Percentiles rank a stretch among this genome's conserved stretches.
These are phyloP conservation scores for Kodamaea alishanica DNA, from an alignment of 1,139 yeast genomes.

Conservation along the genomic window DNA sequence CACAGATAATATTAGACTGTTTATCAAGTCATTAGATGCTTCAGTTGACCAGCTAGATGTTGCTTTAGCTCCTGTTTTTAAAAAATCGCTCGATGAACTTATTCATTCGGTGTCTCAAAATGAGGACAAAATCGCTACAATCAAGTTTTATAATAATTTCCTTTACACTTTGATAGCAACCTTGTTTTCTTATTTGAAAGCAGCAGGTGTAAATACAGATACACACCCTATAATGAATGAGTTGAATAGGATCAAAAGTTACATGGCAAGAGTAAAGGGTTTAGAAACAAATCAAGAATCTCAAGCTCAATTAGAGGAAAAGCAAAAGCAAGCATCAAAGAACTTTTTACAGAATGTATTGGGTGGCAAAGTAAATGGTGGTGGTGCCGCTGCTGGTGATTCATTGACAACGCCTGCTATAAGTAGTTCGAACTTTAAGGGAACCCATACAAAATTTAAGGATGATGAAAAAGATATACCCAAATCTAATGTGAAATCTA, in stretches of 20 bases:
- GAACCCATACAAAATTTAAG: constrained; percentile 56
- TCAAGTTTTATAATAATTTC: constrained; percentile 36
- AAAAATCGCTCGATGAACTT: constrained; percentile 33
- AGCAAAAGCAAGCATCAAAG: constrained; percentile 25
- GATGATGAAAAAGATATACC: constrained; percentile 16
- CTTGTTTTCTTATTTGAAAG: constrained; percentile 56
- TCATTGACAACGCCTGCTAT: constrained; percentile 50
- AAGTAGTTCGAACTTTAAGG: constrained; percentile 53
- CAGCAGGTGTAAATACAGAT: constrained; percentile 55
- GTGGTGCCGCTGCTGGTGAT: constrained; percentile 29
- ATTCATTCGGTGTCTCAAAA: constrained; percentile 19
- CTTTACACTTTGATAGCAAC: constrained; percentile 46
- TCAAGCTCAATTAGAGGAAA: constrained; percentile 15
- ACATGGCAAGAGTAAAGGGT: constrained; percentile 59
- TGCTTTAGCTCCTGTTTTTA: constrained; percentile 32
- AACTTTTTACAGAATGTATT: constrained; percentile 45
- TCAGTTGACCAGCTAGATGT: constrained; percentile 29
- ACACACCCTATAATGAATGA: constrained; percentile 67
- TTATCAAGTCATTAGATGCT: constrained; percentile 27
- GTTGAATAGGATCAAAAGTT: constrained; percentile 62
- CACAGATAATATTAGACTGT: constrained; percentile 30
- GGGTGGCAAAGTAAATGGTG: constrained; percentile 31
- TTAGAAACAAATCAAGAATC: constrained; percentile 25
- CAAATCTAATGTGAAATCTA: constrained; percentile 2
- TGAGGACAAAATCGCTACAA: constrained; percentile 34